Evolutionary conservation across 2,329 filamentous ascomycete genomes (phyloP).

Genomic region (Arthrocladium fulminans): DNA sequence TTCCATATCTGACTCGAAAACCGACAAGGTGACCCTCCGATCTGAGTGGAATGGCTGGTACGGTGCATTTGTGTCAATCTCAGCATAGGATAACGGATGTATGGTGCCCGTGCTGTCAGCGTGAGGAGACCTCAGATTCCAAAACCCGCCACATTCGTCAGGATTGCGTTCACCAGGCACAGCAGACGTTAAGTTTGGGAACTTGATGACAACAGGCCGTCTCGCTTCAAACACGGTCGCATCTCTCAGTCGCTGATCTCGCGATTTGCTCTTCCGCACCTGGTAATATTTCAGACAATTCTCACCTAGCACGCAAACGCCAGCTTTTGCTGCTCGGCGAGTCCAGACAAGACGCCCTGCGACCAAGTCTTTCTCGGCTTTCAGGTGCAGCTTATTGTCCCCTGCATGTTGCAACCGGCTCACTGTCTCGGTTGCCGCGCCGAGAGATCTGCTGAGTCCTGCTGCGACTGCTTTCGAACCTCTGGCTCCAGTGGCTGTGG

Average conservation of each 20-base stretch:
- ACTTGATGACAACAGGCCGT: conserved; percentile 15
- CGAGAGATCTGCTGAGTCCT: conserved; percentile 43
- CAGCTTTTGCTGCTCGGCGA: conserved; percentile 33
- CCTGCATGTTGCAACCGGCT: conserved; percentile 40
- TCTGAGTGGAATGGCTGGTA: conserved; percentile 97
- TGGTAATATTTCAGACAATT: conserved; percentile 30
- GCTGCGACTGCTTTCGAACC: conserved; percentile 41
- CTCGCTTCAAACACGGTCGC: conserved; percentile 28
- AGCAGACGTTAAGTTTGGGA: conserved; percentile 12
- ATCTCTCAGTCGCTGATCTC: conserved; percentile 17
- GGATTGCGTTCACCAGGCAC: conserved; percentile 13
- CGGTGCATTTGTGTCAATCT: conserved; percentile 90
- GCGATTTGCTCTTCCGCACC: conserved; percentile 22
- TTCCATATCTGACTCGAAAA: conserved; percentile 41
- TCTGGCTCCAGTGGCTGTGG: conserved; percentile 39
- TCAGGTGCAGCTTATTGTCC: conserved; percentile 40
- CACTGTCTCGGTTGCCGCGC: conserved; percentile 40
- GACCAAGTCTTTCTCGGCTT: conserved; percentile 30
- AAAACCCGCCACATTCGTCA: conserved; percentile 26
- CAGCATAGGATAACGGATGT: conserved; percentile 62
- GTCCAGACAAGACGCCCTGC: conserved; percentile 39
- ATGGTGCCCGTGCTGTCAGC: conserved; percentile 31
- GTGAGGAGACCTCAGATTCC: conserved; percentile 39
- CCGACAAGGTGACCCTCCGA: conserved; percentile 66
- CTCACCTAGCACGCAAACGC: conserved; percentile 37